A percentile compares a stretch with the other conserved stretches of the same genome.
phyloP scores from a whole-genome alignment of 306 rosid genomes.

The Arachis stenosperma region DNA sequence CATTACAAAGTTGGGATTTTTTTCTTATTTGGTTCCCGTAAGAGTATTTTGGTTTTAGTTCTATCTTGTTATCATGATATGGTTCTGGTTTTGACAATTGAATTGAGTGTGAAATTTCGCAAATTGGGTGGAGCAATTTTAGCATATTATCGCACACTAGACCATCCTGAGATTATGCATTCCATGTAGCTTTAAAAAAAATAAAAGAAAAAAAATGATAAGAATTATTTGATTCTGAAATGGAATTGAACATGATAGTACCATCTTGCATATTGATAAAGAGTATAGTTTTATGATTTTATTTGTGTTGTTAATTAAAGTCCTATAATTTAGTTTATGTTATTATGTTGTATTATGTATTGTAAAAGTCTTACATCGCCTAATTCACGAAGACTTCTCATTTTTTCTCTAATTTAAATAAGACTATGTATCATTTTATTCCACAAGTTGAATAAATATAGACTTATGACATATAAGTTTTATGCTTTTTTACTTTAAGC shows the following conservation, averaged over 20 bases:
- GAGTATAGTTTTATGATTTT: slow-evolving; percentile 11
- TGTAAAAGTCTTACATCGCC: no score
- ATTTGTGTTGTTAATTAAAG: neutral
- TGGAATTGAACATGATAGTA: slow-evolving; percentile 20
- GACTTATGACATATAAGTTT: no score
- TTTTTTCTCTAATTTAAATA: no score
- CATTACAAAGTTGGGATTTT: slow-evolving; percentile 23
- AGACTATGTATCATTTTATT: no score
- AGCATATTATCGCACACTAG: neutral
- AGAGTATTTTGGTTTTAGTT: neutral
- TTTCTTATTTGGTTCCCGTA: neutral
- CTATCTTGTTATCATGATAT: neutral
- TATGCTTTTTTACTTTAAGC: no score
- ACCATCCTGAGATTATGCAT: neutral
- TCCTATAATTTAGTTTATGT: no score
- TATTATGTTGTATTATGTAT: no score
- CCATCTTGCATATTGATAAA: neutral
- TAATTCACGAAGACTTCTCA: no score
- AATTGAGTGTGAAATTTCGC: slow-evolving; percentile 13
- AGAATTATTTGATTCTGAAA: slow-evolving; percentile 25
- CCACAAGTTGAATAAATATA: no score
- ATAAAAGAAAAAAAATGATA: neutral
- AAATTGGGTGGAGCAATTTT: slow-evolving; percentile 18
- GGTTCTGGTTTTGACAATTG: slow-evolving; percentile 8
- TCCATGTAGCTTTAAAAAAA: no score